A percentile compares a stretch with the other conserved stretches of the same genome.
Evolutionary conservation across 139 green algal species (phyloP).

Genomic region (Diplosphaera chodatii): DNA sequence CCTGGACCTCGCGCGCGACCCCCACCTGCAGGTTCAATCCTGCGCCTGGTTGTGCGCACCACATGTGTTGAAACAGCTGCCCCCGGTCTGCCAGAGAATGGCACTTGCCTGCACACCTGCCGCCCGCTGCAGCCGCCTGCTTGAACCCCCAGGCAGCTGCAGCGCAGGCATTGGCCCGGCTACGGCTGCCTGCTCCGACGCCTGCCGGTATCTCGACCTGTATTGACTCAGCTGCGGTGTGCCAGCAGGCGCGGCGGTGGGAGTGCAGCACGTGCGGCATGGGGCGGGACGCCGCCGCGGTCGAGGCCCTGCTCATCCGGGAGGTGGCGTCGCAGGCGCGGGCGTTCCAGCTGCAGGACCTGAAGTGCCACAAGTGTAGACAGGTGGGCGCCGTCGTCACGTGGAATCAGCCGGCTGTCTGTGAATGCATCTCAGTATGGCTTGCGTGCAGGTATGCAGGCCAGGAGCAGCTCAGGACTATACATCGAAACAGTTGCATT

Average conservation of each 20-base stretch:
- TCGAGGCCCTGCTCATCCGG: conserved; percentile 62
- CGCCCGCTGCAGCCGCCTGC: not conserved
- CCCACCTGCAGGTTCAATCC: conserved; percentile 33
- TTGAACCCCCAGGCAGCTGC: not conserved
- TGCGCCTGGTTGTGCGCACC: not conserved
- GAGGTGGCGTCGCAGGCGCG: conserved; percentile 39
- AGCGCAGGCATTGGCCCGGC: too few species aligned
- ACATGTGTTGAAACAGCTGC: not conserved
- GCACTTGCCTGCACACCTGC: not conserved
- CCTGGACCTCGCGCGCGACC: conserved; percentile 87
- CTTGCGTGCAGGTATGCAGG: too few species aligned
- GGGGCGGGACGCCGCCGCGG: conserved; percentile 49
- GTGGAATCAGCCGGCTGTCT: not conserved
- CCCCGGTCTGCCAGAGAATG: too few species aligned
- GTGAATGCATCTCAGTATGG: not conserved
- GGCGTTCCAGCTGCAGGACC: conserved; percentile 82
- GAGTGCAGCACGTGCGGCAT: conserved; percentile 39
- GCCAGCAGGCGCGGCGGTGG: conserved; percentile 32
- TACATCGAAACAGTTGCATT: too few species aligned
- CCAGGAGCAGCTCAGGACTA: too few species aligned
- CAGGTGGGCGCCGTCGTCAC: conserved; percentile 20
- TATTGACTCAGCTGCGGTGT: not conserved
- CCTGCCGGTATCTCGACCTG: too few species aligned
- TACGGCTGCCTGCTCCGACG: too few species aligned
- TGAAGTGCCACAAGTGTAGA: conserved; percentile 71